Evolutionary conservation across 2,329 filamentous ascomycete genomes (phyloP).

Genomic region (Calonectria leucothoes): DNA sequence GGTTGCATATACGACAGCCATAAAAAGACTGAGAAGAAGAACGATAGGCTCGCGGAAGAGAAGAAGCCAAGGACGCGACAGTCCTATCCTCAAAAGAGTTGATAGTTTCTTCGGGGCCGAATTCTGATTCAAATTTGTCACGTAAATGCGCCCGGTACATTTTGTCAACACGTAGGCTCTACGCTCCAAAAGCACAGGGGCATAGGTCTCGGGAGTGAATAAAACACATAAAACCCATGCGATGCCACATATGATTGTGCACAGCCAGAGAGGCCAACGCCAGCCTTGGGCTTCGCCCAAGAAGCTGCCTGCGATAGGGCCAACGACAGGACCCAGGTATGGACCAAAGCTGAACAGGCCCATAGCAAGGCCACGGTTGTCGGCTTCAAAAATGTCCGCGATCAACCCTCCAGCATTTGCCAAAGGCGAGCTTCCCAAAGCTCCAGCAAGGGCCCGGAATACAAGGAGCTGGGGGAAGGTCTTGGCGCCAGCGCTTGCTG

Average conservation of each 20-base stretch:
- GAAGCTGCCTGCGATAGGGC: neutral
- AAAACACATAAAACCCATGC: neutral
- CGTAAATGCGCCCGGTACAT: neutral
- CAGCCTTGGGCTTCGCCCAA: neutral
- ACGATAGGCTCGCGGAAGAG: neutral
- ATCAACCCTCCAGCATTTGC: neutral
- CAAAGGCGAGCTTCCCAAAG: neutral
- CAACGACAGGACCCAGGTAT: neutral
- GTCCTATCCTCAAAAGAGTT: neutral
- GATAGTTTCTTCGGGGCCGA: neutral
- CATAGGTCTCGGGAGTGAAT: neutral
- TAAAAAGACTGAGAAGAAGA: neutral
- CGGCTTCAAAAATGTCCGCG: neutral
- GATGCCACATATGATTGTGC: neutral
- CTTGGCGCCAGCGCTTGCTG: neutral
- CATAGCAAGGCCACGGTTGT: neutral
- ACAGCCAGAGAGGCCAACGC: neutral
- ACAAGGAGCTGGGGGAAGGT: neutral
- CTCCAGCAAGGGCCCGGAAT: neutral
- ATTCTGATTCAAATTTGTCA: neutral
- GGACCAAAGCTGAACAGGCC: neutral
- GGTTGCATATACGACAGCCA: slow-evolving; percentile 1
- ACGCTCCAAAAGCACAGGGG: neutral
- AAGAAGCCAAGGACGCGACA: neutral
- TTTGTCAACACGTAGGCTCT: neutral